Base-by-base conservation (phyloP, 192 early-diverging fungal genomes). In the Coemansia sp. region DNA sequence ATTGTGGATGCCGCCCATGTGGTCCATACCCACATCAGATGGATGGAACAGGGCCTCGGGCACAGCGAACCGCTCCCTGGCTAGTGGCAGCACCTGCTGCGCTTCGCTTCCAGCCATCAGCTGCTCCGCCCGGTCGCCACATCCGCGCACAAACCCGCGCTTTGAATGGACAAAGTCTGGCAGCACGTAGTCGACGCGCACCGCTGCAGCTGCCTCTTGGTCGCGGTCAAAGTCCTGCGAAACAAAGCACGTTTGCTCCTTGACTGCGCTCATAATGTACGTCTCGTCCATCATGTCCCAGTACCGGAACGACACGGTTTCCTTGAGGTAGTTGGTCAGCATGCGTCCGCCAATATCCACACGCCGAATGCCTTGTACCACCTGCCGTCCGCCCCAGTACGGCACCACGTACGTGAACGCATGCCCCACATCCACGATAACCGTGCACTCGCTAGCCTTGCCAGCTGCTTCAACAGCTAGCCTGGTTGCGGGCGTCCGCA, bases 1-100 rank as follows among this genome's bases (percentile, higher is more conserved):
- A 81, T 93, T 90, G 82, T 97, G 95, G 70, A 99, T 90, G 79
- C 95, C 94, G 52, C 84, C 85, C 23, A 15, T 13, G 66, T 92
- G 86, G 79, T 97, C 95, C 49, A 93, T 84, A 65, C 95, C 95
- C 35, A 99, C 73, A 78, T 97, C 86, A 15, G 85, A 87, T 28
- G 97, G 97, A 75, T 97, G 89, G 89, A 99, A 97, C 74, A 99
- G 88, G 51, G 94, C 93, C 74, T 99, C 96, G 49, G 95, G 95
- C 65, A 91, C 87, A 75, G 93, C 91, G 86, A 96, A 98, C 72
- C 95, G 91, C 86, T 99, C 95, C 85, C 93, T 96, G 53, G 93
- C 91, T 63, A 99, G 90, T 59, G 94, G 96, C 80, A 99, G 89
- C 63, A 97, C 88, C 81, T 99, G 94, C 67, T 30, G 59, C 37